Evolutionary conservation across 176 grass and related monocot species (phyloP), one percentile per base, ranked within the genome.

Genomic region (Eleusine indica): DNA sequence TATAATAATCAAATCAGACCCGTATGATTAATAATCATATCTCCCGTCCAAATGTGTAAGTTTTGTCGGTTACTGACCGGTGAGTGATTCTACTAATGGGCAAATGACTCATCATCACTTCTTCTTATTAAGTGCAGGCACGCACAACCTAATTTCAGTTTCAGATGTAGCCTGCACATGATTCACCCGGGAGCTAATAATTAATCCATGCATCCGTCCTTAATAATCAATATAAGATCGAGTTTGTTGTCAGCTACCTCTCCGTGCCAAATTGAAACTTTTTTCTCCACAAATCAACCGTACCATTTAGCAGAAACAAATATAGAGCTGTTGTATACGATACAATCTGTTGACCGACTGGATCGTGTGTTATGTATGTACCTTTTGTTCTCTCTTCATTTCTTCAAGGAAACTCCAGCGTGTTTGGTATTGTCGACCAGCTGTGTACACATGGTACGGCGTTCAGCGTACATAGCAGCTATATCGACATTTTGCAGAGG

Each of bases 361-460:
- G 12, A 12, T 49, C 58, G 0, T 77, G 21, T 44, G 4, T 41
- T 30, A 3, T 62, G 28, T 64, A 6, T 37, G 56, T 21, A 32
- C 77, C 46, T 74, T 66, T 73, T 56, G n/a, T 35, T 80, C 46
- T 54, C 12, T 61, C 4, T 4, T 46, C 83, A 85, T 85, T 60
- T 81, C 85, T 87, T 81, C 25, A 81, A 87, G 85, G 58, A 49
- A 81, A 87, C 85, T 81, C 71, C 78, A 81, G 18, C 18, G n/a
- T 58, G 49, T 75, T 80, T 68, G 77, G 77, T 75, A 37, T 16
- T 41, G 32, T 29, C 38, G n/a, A 80, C 58, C 62, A 40, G 65
- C 39, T 53, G 51, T 41, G 12, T 41, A 2, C 21, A 21, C 38
- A 76, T 77, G 54, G 74, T 39, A 76, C 10, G 12, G 43, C 12